A percentile compares a stretch with the other conserved stretches of the same genome.
These are phyloP conservation scores for Melanopsichium pennsylvanicum DNA, from an alignment of 1,284 basidiomycete genomes.

Conservation along the genomic window DNA sequence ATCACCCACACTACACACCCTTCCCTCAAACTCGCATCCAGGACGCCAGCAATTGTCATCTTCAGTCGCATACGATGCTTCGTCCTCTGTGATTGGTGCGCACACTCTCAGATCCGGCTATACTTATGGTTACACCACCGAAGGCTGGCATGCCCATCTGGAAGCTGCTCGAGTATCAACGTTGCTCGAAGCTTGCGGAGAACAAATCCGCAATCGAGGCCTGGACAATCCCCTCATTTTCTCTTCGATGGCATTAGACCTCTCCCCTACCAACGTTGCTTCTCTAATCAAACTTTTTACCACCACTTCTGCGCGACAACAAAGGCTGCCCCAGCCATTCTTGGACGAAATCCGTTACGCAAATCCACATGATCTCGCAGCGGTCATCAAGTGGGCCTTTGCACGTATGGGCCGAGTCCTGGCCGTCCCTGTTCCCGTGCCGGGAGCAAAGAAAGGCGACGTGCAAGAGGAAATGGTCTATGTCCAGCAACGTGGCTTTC, in stretches of 20 bases:
- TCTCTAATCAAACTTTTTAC: conserved; percentile 51
- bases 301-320: conserved; percentile 9
- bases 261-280: conserved; percentile 47
- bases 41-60: background rate
- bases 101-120: conserved; percentile 6
- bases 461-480: conserved; percentile 57
- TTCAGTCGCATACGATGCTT: conserved; percentile 2
- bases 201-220: conserved; percentile 57
- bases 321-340: conserved; percentile 22
- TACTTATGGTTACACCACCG: conserved; percentile 56
- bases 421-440: conserved; percentile 43
- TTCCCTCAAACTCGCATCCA: conserved; percentile 2
- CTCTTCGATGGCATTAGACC: conserved; percentile 62
- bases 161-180: conserved; percentile 36
- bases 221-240: conserved; percentile 62
- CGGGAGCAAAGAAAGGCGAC: conserved; percentile 37
- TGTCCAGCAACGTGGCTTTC: conserved; percentile 61
- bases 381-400: conserved; percentile 65
- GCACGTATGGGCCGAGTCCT: conserved; percentile 59
- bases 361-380: conserved; percentile 60
- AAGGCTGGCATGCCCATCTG: conserved; percentile 52
- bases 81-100: background rate
- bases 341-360: conserved; percentile 57
- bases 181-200: conserved; percentile 48
- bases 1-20: conserved; percentile 6